Percentiles rank a stretch among this genome's conserved stretches.
Conservation (phyloP, 1,284 basidiomycete species). For the Leccinum angustisporum region DNA sequence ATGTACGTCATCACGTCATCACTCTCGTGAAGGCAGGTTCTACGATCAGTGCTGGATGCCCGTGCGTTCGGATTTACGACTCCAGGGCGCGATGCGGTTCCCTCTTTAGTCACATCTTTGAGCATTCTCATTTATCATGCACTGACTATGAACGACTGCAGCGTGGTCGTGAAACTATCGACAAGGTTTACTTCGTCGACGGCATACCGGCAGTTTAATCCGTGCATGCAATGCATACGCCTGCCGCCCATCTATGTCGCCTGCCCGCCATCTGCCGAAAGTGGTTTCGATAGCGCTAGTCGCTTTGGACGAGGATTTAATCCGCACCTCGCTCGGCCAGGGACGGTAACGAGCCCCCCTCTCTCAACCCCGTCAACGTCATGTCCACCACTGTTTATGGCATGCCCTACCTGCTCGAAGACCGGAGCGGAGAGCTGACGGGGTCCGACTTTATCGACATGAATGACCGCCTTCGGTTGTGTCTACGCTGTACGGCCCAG, state of each 20-base stretch:
- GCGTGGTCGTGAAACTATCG: slow-evolving; percentile 18
- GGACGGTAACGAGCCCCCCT: background rate
- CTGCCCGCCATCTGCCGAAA: slow-evolving; percentile 25
- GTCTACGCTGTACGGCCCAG: slow-evolving; percentile 47
- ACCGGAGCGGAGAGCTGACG: slow-evolving; percentile 51
- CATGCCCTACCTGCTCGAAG: slow-evolving; percentile 62
- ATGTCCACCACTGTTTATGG: slow-evolving; percentile 44
- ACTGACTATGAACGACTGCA: slow-evolving; percentile 12
- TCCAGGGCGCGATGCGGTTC: slow-evolving; percentile 15
- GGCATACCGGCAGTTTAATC: slow-evolving; percentile 26
- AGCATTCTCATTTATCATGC: slow-evolving; percentile 14
- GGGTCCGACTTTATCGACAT: slow-evolving; percentile 61
- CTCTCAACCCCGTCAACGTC: slow-evolving; percentile 5
- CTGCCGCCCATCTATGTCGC: slow-evolving; percentile 19
- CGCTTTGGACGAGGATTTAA: slow-evolving; percentile 28
- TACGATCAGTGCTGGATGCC: slow-evolving; percentile 5
- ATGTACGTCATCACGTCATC: slow-evolving; percentile 37
- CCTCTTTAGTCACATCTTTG: slow-evolving; percentile 19
- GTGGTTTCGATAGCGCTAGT: slow-evolving; percentile 13
- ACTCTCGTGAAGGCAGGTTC: slow-evolving; percentile 16
- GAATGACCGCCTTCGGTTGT: slow-evolving; percentile 56
- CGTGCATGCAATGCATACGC: slow-evolving; percentile 18
- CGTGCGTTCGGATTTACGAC: slow-evolving; percentile 14
- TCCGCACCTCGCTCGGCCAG: slow-evolving; percentile 1
- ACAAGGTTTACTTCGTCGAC: slow-evolving; percentile 17